Conservation (phyloP, 495 filamentous ascomycete species). For the Xylaria nigripes region DNA sequence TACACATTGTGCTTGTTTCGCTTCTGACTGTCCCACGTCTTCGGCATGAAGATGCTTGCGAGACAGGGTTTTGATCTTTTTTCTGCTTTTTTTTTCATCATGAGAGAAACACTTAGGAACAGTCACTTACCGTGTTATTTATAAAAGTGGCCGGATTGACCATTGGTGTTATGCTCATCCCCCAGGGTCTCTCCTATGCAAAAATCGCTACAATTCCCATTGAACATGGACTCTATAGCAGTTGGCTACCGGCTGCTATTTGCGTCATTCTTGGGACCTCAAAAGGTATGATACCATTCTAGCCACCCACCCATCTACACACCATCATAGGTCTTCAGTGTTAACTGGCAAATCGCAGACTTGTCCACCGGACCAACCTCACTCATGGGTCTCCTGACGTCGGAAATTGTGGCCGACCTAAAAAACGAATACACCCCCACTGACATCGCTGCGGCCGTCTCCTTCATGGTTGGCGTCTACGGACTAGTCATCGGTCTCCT, state of each 20-base stretch:
- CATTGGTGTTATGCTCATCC: constrained; percentile 44
- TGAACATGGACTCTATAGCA: constrained; percentile 44
- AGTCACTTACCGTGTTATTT: not conserved
- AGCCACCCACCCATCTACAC: no score
- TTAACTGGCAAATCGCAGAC: constrained; percentile 24
- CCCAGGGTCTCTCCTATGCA: constrained; percentile 44
- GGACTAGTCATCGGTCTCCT: constrained; percentile 41
- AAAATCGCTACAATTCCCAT: constrained; percentile 47
- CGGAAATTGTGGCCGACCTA: constrained; percentile 38
- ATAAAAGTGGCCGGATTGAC: constrained; percentile 38
- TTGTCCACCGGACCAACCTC: constrained; percentile 46
- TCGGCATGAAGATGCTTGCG: not conserved
- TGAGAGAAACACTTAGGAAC: not conserved
- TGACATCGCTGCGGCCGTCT: constrained; percentile 42
- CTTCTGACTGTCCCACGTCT: not conserved
- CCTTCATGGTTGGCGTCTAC: constrained; percentile 45
- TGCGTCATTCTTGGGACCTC: constrained; percentile 49
- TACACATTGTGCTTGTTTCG: not conserved
- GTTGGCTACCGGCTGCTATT: constrained; percentile 43
- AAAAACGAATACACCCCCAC: constrained; percentile 30
- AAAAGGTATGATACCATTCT: constrained; percentile 35
- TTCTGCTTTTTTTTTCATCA: not conserved
- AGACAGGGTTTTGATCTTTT: not conserved
- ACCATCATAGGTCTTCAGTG: no score
- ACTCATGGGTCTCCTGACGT: constrained; percentile 42